Conservation (phyloP, 352 stramenopile genomes). For the Pythium sp. region DNA sequence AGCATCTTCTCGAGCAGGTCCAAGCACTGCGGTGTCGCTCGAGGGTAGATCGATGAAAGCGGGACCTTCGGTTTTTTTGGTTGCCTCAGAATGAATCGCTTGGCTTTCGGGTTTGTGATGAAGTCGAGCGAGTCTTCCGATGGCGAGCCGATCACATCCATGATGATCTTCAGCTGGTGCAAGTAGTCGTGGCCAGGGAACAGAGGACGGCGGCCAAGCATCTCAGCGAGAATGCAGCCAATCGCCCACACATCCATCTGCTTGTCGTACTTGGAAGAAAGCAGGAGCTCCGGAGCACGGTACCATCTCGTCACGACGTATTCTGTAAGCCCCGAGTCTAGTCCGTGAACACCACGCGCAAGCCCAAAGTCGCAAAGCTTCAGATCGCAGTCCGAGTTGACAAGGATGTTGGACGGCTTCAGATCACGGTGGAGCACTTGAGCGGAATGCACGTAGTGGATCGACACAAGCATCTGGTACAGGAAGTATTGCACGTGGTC, state of each 20-base stretch:
- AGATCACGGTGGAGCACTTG: constrained; percentile 77
- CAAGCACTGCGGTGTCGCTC: constrained; percentile 74
- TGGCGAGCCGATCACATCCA: constrained; percentile 84
- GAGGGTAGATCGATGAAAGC: constrained; percentile 83
- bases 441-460: constrained; percentile 79
- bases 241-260: constrained; percentile 89
- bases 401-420: constrained; percentile 78
- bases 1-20: constrained; percentile 94
- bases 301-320: constrained; percentile 93
- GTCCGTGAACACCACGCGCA: constrained; percentile 64
- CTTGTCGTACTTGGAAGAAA: constrained; percentile 90
- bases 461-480: constrained; percentile 76
- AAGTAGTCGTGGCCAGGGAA: constrained; percentile 87
- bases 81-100: constrained; percentile 85
- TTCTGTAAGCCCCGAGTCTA: constrained; percentile 83
- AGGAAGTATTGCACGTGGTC: constrained; percentile 80
- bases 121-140: constrained; percentile 81
- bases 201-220: constrained; percentile 79
- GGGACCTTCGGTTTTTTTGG: constrained; percentile 84
- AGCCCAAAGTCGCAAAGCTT: constrained; percentile 83
- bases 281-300: constrained; percentile 87
- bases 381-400: constrained; percentile 81
- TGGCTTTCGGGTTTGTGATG: constrained; percentile 88
- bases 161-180: constrained; percentile 89
- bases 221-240: constrained; percentile 85